Percentiles rank a stretch among this genome's conserved stretches.
Conservation (phyloP, 2,329 filamentous ascomycete genomes). For the Nigrospora oryzae region DNA sequence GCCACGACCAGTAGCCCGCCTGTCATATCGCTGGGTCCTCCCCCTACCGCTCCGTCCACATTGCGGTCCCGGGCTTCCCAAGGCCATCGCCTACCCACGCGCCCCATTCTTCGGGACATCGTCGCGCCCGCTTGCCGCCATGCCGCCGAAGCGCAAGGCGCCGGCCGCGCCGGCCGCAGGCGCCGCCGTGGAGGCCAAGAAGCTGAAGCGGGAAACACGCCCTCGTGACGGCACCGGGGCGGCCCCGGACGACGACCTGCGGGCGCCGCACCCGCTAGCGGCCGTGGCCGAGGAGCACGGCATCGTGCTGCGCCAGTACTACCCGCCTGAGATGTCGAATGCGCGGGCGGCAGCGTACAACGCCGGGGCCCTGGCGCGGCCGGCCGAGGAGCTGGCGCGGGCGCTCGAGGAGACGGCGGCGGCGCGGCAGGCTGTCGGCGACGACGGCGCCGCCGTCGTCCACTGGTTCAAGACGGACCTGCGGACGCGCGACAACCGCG, state of each 20-base stretch:
- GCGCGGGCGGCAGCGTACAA: constrained; percentile 68
- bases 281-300: constrained; percentile 42
- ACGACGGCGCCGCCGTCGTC: constrained; percentile 55
- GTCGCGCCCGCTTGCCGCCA: not conserved
- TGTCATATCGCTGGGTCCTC: too few species aligned
- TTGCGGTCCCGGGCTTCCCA: too few species aligned
- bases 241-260: constrained; percentile 19
- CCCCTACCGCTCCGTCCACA: too few species aligned
- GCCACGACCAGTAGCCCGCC: too few species aligned
- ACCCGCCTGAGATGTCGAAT: constrained; percentile 81
- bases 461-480: constrained; percentile 91
- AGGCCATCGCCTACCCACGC: too few species aligned
- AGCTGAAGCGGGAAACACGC: constrained; percentile 11
- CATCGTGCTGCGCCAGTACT: constrained; percentile 66
- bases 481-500: constrained; percentile 64
- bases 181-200: constrained; percentile 12
- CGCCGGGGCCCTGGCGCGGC: constrained; percentile 58
- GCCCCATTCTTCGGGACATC: too few species aligned
- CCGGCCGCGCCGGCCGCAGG: not conserved
- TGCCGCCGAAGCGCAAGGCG: constrained; percentile 20
- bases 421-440: constrained; percentile 39
- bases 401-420: constrained; percentile 53
- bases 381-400: constrained; percentile 58
- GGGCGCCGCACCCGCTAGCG: constrained; percentile 37
- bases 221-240: not conserved